Evolutionary conservation across 108 stramenopile species (phyloP), one percentile per base, ranked within the genome.

Genomic region (Cyclotella sp.): DNA sequence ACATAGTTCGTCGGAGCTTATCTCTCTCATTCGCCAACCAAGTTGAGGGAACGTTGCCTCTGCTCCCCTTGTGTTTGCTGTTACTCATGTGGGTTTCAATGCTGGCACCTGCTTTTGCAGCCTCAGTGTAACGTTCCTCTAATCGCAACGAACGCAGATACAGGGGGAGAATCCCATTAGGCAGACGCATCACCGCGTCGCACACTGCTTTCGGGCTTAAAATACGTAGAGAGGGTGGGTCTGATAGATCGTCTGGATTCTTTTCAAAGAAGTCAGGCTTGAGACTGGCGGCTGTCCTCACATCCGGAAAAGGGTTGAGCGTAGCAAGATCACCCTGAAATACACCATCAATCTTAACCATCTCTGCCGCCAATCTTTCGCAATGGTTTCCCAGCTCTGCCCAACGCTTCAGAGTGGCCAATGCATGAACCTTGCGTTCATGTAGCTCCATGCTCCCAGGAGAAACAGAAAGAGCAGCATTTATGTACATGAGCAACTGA

Each of bases 101-200:
- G 27, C 45, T 64, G 11, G 86, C 61, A 28, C 78, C 80, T 15
- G 78, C 86, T 54, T 86, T 86, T 2, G 86, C 87, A n/a, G 84
- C 79, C 52, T 83, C 84, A 15, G 83, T 81, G 63, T 92, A 95
- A 30, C 89, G 68, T 66, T 95, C 94, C 67, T 95, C 90, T 18
- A 95, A 70, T 11, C 94, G 86, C 68, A 95, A 71, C 0, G 91
- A 77, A 34, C 94, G 73, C 0, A 90, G 19, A 71, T 91, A 95
- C 54, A 77, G 61, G 4, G 75, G 89, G 24, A 84, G 68, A 26
- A 93, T 70, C 10, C 79, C 71, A 59, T 66, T 61, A 15, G 90
- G 91, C 13, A 95, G 62, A 27, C 94, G 85, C 52, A 92, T 54
- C 19, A 90, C 85, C 26, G 89, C 91, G 68, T 95, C 94, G 14